phyloP scores from a whole-genome alignment of 345 rosid genomes.

The Balakata baccata region DNA sequence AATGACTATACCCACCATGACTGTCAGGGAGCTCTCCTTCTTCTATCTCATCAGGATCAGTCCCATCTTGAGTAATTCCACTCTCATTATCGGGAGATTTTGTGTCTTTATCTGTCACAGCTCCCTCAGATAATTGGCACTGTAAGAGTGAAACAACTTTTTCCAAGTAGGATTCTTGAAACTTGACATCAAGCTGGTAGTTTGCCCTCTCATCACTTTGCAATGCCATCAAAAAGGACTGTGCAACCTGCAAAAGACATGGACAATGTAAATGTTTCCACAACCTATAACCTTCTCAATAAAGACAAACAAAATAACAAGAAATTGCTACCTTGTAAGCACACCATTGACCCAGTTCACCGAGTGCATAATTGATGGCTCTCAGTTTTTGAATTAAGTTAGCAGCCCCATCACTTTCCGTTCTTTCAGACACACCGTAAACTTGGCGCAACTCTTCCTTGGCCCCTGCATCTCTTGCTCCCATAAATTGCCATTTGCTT shows the following conservation, averaged over 20 bases:
- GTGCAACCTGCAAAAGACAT: slow-evolving; percentile 65
- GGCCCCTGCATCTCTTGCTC: slow-evolving; percentile 99
- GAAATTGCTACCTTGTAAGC: slow-evolving; percentile 75
- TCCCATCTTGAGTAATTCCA: slow-evolving; percentile 31
- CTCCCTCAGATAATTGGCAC: slow-evolving; percentile 88
- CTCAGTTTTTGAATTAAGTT: slow-evolving; percentile 90
- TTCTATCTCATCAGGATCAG: slow-evolving; percentile 65
- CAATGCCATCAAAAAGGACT: slow-evolving; percentile 81
- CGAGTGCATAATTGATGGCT: slow-evolving; percentile 87
- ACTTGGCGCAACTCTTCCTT: slow-evolving; percentile 93
- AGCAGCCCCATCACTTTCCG: slow-evolving; percentile 98
- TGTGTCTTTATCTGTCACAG: slow-evolving; percentile 58
- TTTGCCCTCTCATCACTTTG: slow-evolving; percentile 91
- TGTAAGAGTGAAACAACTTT: slow-evolving; percentile 77
- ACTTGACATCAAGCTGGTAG: slow-evolving; percentile 91
- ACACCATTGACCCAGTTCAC: slow-evolving; percentile 99
- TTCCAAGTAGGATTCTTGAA: slow-evolving; percentile 82
- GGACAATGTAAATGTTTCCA: neutral
- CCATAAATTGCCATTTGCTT: slow-evolving; percentile 99
- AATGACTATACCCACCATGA: slow-evolving; percentile 54
- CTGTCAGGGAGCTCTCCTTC: slow-evolving; percentile 97
- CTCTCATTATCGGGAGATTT: slow-evolving; percentile 39
- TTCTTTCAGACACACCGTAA: slow-evolving; percentile 95
- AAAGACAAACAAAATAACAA: slow-evolving; percentile 13
- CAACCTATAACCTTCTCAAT: slow-evolving; percentile 1